These are phyloP conservation scores for Yamadazyma laniorum DNA, from an alignment of 805 yeast genomes.

Conservation along the genomic window DNA sequence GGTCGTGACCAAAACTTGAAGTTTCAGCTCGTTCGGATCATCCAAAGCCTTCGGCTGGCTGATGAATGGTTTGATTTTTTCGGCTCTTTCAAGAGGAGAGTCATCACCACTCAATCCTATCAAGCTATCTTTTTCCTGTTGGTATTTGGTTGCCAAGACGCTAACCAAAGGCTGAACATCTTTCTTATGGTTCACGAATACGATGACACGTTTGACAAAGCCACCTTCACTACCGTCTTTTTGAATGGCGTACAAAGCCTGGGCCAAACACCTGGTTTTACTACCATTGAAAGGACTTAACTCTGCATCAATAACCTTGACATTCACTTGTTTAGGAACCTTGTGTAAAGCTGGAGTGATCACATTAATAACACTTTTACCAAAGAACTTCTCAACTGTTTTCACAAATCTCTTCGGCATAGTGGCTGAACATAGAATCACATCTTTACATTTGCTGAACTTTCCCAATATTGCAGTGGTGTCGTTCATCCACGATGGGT, in stretches of 20 bases:
- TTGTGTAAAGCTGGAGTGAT: conserved; percentile 82
- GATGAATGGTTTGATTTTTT: conserved; percentile 61
- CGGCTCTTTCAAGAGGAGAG: conserved; percentile 55
- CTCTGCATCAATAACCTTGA: conserved; percentile 73
- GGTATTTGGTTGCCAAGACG: conserved; percentile 43
- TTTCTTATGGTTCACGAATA: conserved; percentile 77
- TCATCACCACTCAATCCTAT: conserved; percentile 68
- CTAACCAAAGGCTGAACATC: conserved; percentile 60
- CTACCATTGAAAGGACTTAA: conserved; percentile 81
- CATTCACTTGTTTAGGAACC: conserved; percentile 72
- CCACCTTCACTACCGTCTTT: conserved; percentile 81
- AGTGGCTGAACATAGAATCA: conserved; percentile 86
- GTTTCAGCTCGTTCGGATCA: conserved; percentile 17
- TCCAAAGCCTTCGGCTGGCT: conserved; percentile 51
- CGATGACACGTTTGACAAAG: conserved; percentile 71
- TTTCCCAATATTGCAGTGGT: conserved; percentile 58
- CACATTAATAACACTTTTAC: conserved; percentile 54
- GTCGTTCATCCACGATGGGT: conserved; percentile 68
- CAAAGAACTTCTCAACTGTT: conserved; percentile 59
- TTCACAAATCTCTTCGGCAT: conserved; percentile 75
- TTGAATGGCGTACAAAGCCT: conserved; percentile 80
- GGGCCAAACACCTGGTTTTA: conserved; percentile 80
- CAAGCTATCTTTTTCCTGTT: conserved; percentile 45
- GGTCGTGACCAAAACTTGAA: conserved; percentile 76
- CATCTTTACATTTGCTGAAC: conserved; percentile 52